phyloP scores from a whole-genome alignment of 805 yeast species.

The Sugiyamaella marilandica region DNA sequence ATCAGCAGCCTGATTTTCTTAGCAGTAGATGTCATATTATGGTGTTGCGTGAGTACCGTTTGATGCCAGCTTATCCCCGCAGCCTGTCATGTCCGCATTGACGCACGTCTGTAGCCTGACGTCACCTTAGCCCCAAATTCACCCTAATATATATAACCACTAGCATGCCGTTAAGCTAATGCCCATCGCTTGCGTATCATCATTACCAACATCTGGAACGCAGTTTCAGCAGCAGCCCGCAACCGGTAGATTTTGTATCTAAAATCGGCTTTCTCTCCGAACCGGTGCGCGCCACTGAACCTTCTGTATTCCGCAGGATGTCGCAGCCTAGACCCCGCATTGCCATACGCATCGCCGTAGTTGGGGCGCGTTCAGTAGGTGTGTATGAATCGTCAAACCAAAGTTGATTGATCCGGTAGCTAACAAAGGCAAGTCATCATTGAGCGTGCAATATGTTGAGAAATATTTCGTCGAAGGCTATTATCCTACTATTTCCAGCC shows the following conservation, averaged over 20 bases:
- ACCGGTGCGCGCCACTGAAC: no score
- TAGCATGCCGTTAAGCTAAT: not conserved
- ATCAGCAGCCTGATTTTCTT: no score
- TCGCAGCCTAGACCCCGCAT: not conserved
- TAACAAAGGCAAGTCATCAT: conserved; percentile 58
- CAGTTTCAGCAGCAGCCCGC: no score
- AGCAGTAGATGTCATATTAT: no score
- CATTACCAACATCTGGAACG: no score
- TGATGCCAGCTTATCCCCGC: no score
- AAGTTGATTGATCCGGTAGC: not conserved
- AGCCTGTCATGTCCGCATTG: no score
- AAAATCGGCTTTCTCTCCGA: no score
- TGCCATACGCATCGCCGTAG: conserved; percentile 51
- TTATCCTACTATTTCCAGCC: conserved; percentile 88
- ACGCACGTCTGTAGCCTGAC: not conserved
- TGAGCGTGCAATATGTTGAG: conserved; percentile 80
- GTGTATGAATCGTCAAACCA: conserved; percentile 28
- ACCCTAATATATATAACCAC: not conserved
- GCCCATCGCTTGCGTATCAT: conserved; percentile 1
- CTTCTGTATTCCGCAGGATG: not conserved
- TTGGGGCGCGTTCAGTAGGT: conserved; percentile 85
- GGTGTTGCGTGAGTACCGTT: no score
- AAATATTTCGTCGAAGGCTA: conserved; percentile 84
- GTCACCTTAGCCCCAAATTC: not conserved
- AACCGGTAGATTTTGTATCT: no score